Conservation (phyloP, 2,329 filamentous ascomycete genomes). For the Ciborinia camelliae region DNA sequence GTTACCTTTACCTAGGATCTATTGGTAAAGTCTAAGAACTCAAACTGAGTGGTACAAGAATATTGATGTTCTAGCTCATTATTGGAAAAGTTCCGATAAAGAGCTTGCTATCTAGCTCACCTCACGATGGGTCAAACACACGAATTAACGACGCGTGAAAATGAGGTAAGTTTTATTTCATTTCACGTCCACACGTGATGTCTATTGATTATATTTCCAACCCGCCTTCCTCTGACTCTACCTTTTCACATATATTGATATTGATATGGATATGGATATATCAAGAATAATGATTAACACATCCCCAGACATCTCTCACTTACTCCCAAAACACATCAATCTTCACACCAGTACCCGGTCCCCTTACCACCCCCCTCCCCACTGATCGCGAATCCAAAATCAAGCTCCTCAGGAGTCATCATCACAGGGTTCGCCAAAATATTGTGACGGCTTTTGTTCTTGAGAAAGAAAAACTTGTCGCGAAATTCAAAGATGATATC, state of each 20-base stretch:
- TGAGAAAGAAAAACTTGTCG: constrained; percentile 15
- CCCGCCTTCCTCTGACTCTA: not conserved
- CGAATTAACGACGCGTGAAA: not conserved
- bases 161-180: not conserved
- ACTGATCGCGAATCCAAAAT: constrained; percentile 22
- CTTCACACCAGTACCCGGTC: constrained; percentile 31
- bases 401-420: constrained; percentile 27
- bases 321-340: constrained; percentile 25
- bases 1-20: too few species aligned
- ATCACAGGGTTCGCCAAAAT: constrained; percentile 28
- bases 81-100: not conserved
- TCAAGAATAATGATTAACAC: not conserved
- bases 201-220: not conserved
- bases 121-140: not conserved
- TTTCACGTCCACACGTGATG: constrained; percentile 14
- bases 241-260: fast-evolving
- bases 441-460: constrained; percentile 24
- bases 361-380: constrained; percentile 16
- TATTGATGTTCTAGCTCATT: not conserved
- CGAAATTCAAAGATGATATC: not conserved
- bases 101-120: too few species aligned
- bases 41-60: not conserved
- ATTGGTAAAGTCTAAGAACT: not conserved
- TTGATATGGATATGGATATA: too few species aligned
- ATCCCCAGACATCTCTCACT: not conserved